phyloP scores from a whole-genome alignment of 2,329 filamentous ascomycete species.

The Colletotrichum sp. region DNA sequence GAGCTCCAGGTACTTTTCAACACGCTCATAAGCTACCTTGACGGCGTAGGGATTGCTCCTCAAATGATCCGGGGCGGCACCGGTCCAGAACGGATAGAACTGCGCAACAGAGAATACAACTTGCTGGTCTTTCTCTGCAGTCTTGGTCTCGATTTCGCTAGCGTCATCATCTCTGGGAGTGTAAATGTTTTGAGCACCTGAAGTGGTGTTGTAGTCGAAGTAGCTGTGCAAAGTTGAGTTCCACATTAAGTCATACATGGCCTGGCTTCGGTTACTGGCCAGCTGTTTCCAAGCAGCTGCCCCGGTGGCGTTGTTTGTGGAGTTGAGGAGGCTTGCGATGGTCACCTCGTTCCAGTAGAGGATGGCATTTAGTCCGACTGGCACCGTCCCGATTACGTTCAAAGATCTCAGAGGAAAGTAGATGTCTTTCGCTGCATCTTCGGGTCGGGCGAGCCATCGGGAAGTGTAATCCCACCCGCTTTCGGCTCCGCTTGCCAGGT shows the following conservation, averaged over 20 bases:
- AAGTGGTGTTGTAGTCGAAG: conserved; percentile 73
- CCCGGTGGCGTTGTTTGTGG: conserved; percentile 53
- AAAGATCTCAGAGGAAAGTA: conserved; percentile 71
- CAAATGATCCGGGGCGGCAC: conserved; percentile 62
- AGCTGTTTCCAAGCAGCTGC: conserved; percentile 53
- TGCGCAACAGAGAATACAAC: conserved; percentile 63
- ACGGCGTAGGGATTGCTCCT: conserved; percentile 65
- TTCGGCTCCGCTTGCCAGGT: conserved; percentile 70
- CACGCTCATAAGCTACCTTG: conserved; percentile 55
- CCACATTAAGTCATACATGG: conserved; percentile 70
- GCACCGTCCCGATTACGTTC: conserved; percentile 62
- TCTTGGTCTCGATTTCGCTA: conserved; percentile 41
- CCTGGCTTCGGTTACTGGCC: conserved; percentile 60
- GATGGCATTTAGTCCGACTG: conserved; percentile 72
- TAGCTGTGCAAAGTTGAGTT: conserved; percentile 66
- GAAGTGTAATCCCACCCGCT: conserved; percentile 69
- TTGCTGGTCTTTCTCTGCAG: conserved; percentile 59
- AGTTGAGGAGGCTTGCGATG: conserved; percentile 59
- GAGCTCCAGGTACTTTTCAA: conserved; percentile 56
- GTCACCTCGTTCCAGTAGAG: conserved; percentile 69
- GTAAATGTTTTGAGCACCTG: conserved; percentile 59
- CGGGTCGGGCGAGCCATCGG: conserved; percentile 62
- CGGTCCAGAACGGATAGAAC: conserved; percentile 74
- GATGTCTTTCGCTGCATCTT: conserved; percentile 61
- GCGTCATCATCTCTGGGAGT: conserved; percentile 53